Base-by-base conservation (phyloP, 352 stramenopile genomes). In the Pseudoperonospora humuli region DNA sequence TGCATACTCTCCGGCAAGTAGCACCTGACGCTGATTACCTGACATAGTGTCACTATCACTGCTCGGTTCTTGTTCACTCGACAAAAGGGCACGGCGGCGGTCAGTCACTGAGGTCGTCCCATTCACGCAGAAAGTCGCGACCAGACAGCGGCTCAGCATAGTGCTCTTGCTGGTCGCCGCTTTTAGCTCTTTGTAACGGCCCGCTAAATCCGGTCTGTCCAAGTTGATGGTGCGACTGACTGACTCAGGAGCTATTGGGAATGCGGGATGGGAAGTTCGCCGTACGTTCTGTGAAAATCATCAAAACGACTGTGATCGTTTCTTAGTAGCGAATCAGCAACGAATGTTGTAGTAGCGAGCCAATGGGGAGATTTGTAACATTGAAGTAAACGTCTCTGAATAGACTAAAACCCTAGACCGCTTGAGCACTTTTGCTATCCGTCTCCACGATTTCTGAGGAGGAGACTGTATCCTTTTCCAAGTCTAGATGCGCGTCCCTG, bases 1-100 rank as follows among this genome's bases (percentile, higher is more conserved):
- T 3, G 44, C 57, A 39, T 71, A 71, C 39, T 67, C 62, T 35
- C 62, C 62, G 13, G 58, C 50, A 39, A 69, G 50, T 47, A 69
- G 55, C 21, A 54, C 50, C 25, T 60, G 58, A 13, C 41, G 54
- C 38, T 66, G 54, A 46, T 64, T 62, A 17, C 40, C 42, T 21
- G 45, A 58, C 54, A 62, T 64, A 18, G n/a, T 24, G 23, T 17
- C 35, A 17, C 3, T 33, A 14, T 29, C 40, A 34, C 34, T 51
- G 19, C 7, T 21, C 15, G 43, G 39, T 9, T 49, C 27, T 10
- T 48, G 27, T 6, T 57, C 56, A 35, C 29, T 48, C 25, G 45
- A 38, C 2, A 39, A 27, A 23, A 61, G 51, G 19, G 55, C 35
- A 25, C 40, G 40, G 29, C 45, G 45, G 32, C 57, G 41, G 50